A percentile compares a stretch with the other conserved stretches of the same genome.
Evolutionary conservation across 2,329 filamentous ascomycete genomes (phyloP).

Genomic region (Sporothrix mexicana): DNA sequence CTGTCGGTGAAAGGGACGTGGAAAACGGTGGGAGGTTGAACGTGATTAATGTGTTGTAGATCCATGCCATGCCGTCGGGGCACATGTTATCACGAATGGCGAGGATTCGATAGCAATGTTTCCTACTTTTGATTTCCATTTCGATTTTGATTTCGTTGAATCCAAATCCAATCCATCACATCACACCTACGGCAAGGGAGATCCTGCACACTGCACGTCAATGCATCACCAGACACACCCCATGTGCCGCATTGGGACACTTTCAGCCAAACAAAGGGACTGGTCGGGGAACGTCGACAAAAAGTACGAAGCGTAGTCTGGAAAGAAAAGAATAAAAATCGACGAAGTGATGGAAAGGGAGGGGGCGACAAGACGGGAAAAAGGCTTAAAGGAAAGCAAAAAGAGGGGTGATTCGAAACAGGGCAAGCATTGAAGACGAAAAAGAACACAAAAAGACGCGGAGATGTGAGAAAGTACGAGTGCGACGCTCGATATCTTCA

Average conservation of each 20-base stretch:
- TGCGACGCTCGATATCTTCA: too few species aligned
- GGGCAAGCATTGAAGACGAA: not conserved
- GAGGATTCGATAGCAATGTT: not conserved
- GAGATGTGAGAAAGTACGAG: too few species aligned
- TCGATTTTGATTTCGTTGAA: too few species aligned
- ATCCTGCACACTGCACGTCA: slow-evolving; percentile 25
- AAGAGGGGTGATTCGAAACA: slow-evolving; percentile 12
- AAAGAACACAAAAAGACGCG: not conserved
- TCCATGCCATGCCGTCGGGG: not conserved
- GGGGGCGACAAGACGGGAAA: not conserved
- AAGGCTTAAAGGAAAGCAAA: not conserved
- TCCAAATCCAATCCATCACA: not conserved
- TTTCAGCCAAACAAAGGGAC: slow-evolving; percentile 24
- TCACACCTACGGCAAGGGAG: not conserved
- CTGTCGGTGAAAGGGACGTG: not conserved
- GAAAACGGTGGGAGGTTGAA: not conserved
- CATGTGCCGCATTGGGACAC: slow-evolving; percentile 27
- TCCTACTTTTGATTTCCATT: too few species aligned
- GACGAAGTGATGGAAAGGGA: too few species aligned
- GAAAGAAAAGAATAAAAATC: too few species aligned
- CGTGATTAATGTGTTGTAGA: not conserved
- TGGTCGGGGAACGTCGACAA: not conserved
- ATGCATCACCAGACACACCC: slow-evolving; percentile 28
- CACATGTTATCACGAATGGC: not conserved
- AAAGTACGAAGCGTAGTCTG: not conserved